Evolutionary conservation across 768 basidiomycete species (phyloP).

Genomic region (Peribolospora baueri): DNA sequence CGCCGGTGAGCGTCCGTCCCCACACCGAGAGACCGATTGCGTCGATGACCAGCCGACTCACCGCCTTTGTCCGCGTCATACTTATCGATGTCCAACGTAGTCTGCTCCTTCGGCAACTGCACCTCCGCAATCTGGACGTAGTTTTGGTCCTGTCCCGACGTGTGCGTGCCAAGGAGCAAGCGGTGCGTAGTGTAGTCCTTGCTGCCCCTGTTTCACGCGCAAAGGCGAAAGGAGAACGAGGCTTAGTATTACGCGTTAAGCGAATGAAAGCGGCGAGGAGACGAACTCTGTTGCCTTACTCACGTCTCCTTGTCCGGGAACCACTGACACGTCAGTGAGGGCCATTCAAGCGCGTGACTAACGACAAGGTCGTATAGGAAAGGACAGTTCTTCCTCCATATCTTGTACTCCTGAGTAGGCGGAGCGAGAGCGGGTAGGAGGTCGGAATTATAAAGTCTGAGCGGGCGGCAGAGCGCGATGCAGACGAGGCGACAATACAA

Average conservation of each 20-base stretch:
- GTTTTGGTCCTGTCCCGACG: slow-evolving; percentile 78
- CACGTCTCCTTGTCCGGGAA: slow-evolving; percentile 90
- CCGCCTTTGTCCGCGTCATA: slow-evolving; percentile 77
- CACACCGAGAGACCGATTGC: no score
- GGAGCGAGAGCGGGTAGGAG: no score
- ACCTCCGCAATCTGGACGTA: slow-evolving; percentile 89
- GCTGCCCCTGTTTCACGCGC: slow-evolving; percentile 34
- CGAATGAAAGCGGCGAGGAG: background rate
- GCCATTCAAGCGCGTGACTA: slow-evolving; percentile 96
- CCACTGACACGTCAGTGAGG: slow-evolving; percentile 93
- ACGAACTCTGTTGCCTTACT: slow-evolving; percentile 15
- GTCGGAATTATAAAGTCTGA: no score
- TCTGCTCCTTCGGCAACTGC: slow-evolving; percentile 66
- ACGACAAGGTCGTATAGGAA: slow-evolving; percentile 94
- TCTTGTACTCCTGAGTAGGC: slow-evolving; percentile 10
- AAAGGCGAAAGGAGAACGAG: background rate
- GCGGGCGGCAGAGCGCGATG: no score
- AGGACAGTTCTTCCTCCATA: slow-evolving; percentile 29
- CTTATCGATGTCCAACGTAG: slow-evolving; percentile 49
- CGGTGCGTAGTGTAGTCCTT: slow-evolving; percentile 91
- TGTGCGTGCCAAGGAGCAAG: slow-evolving; percentile 87
- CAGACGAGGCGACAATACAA: no score
- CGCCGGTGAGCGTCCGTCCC: no score
- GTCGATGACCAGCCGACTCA: slow-evolving; percentile 9
- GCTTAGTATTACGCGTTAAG: background rate